Conservation (phyloP, 2,329 filamentous ascomycete species). For the Bipolaris oryzae region DNA sequence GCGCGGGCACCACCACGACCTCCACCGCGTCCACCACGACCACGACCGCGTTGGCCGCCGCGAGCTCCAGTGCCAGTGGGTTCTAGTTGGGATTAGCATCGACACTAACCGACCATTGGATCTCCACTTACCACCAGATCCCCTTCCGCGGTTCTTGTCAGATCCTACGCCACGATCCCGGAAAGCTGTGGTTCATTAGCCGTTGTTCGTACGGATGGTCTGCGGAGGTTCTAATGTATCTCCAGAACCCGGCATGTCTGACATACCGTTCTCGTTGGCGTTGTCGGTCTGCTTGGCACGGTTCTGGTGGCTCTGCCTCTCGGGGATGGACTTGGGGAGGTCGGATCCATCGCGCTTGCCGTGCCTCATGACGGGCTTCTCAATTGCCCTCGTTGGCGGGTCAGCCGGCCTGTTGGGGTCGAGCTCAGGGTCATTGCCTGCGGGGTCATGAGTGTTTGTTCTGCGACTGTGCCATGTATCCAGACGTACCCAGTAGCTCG, state of each 20-base stretch:
- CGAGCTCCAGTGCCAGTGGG: slow-evolving; percentile 24
- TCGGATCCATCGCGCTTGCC: slow-evolving; percentile 87
- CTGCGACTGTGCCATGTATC: slow-evolving; percentile 11
- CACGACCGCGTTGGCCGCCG: slow-evolving; percentile 51
- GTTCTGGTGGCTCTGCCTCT: slow-evolving; percentile 39
- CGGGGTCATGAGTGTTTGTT: slow-evolving; percentile 34
- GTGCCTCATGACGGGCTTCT: slow-evolving; percentile 77
- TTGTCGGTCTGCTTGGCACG: slow-evolving; percentile 58
- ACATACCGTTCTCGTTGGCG: slow-evolving; percentile 89
- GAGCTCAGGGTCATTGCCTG: slow-evolving; percentile 73
- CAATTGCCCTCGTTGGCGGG: slow-evolving; percentile 84
- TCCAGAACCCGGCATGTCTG: slow-evolving; percentile 1
- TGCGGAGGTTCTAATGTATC: background rate
- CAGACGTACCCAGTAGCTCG: slow-evolving; percentile 88
- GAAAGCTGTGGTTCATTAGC: slow-evolving; percentile 68
- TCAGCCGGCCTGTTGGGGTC: slow-evolving; percentile 75
- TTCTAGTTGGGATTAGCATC: slow-evolving; percentile 26
- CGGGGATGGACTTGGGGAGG: slow-evolving; percentile 59
- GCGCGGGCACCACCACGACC: slow-evolving; percentile 52
- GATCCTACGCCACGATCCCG: slow-evolving; percentile 84
- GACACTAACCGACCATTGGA: background rate
- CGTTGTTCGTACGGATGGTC: background rate
- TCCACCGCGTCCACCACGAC: slow-evolving; percentile 55
- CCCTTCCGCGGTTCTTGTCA: slow-evolving; percentile 79
- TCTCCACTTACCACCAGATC: slow-evolving; percentile 42